Evolutionary conservation across 352 stramenopile species (phyloP).

Genomic region (Ophiocytium majus): DNA sequence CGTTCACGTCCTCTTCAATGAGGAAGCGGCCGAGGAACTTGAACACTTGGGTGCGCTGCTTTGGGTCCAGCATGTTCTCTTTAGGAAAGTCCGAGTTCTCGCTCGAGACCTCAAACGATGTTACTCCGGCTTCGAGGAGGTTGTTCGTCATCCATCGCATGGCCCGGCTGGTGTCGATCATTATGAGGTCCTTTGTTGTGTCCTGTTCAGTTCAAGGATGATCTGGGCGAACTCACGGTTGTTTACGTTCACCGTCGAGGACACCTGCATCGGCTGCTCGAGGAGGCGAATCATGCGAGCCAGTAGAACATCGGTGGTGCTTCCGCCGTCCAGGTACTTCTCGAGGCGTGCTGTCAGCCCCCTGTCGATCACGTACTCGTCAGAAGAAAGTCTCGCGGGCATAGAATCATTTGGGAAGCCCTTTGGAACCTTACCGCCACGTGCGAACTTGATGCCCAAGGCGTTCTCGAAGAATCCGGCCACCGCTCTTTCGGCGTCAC

Average conservation of each 20-base stretch:
- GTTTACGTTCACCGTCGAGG: not conserved
- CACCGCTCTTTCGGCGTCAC: not conserved
- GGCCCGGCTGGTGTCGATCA: not conserved
- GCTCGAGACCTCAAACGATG: not conserved
- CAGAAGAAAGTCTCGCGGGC: not conserved
- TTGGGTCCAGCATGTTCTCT: not conserved
- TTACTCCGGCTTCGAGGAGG: not conserved
- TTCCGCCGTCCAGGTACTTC: not conserved
- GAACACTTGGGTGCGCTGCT: not conserved
- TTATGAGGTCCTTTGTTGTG: not conserved
- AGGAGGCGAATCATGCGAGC: not conserved
- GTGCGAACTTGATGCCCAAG: not conserved
- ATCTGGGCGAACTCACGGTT: not conserved
- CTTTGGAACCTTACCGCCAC: not conserved
- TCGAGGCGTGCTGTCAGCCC: not conserved
- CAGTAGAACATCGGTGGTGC: not conserved
- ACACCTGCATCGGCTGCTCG: not conserved
- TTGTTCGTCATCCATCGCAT: conserved; percentile 11
- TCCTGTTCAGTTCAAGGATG: not conserved
- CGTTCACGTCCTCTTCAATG: not conserved
- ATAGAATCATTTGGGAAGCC: not conserved
- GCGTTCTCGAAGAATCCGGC: not conserved
- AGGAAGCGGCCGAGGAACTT: not conserved
- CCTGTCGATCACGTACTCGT: not conserved
- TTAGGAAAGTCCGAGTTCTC: not conserved